Conservation (phyloP, 805 yeast species). For the Kodamaea nitidulidarum region DNA sequence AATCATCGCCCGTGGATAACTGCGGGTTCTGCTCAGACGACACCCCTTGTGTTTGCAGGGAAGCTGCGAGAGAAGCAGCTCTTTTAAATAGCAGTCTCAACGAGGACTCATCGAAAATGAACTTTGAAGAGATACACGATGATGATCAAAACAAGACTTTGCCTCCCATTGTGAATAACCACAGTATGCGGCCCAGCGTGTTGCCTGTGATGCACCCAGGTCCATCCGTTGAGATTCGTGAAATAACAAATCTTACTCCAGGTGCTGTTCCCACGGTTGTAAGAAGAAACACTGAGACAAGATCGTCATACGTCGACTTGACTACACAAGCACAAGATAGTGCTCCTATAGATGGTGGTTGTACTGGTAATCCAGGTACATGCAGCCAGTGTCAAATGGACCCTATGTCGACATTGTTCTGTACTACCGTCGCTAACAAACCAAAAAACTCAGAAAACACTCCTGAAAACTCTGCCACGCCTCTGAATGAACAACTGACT, state of each 20-base stretch:
- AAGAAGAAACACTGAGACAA: constrained; percentile 12
- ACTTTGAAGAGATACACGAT: constrained; percentile 9
- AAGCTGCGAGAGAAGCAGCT: constrained; percentile 56
- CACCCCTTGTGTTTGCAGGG: constrained; percentile 89
- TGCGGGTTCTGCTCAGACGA: constrained; percentile 95
- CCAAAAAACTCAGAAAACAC: constrained; percentile 20
- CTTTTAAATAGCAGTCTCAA: constrained; percentile 19
- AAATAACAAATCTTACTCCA: constrained; percentile 37
- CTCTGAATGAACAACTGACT: constrained; percentile 3
- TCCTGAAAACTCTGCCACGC: neutral
- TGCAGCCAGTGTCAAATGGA: constrained; percentile 79
- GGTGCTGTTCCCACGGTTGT: constrained; percentile 35
- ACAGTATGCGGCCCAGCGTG: constrained; percentile 28
- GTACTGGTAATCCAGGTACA: constrained; percentile 87
- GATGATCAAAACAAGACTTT: constrained; percentile 25
- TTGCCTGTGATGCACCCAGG: constrained; percentile 64
- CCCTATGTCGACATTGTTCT: constrained; percentile 84
- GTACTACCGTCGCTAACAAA: constrained; percentile 74
- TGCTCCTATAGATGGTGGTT: constrained; percentile 37
- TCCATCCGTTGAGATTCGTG: constrained; percentile 51
- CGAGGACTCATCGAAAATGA: constrained; percentile 5
- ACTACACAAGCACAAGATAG: neutral
- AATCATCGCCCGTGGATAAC: constrained; percentile 56
- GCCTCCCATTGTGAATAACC: constrained; percentile 37
- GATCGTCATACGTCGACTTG: constrained; percentile 3